Evolutionary conservation across 2,329 filamentous ascomycete genomes (phyloP), one percentile per base, ranked within the genome.

Genomic region (Tolypocladium pustulatum): DNA sequence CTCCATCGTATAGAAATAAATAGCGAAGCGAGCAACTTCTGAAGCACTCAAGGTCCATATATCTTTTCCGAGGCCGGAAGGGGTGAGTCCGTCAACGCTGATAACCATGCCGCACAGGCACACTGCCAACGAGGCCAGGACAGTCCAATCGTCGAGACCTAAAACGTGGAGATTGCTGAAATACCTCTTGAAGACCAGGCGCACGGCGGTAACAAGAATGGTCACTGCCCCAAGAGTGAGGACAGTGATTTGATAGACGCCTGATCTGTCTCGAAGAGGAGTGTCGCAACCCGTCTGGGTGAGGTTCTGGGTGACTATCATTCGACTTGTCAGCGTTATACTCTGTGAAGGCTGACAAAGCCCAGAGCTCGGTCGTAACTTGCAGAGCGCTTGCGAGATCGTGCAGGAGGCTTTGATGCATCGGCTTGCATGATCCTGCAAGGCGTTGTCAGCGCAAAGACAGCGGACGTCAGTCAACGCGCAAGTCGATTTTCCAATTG

Each of bases 41-140:
- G 70, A 65, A 4, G 69, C 68, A 1, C 69, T 61, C 12, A 80
- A 61, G 3, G 73, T 75, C 77, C 77, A 80, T 17, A 79, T 70
- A 57, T 80, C 77, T 34, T 61, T 70, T 7, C 77, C 76, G 2
- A 79, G 66, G 3, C 78, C 78, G 57, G 74, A 65, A 51, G 67
- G 64, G 0, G 62, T 64, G 17, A 66, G 62, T 15, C 68, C 67
- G 32, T 66, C 63, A 25, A 68, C 60, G 40, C 65, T 68, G 52
- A 75, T 64, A 57, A 68, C 57, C 2, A 65, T 66, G 58, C 63
- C 67, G 9, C 69, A 65, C 2, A 71, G 59, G 30, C 67, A 71
- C 5, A 67, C 58, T 12, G 68, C 2, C 8, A 68, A 38, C 1
- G 69, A 65, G 1, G 61, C 57, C 9, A 73, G 46, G 40, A 73